Evolutionary conservation across 23 red algal genomes (phyloP).

Genomic region (Agarophyton chilense): DNA sequence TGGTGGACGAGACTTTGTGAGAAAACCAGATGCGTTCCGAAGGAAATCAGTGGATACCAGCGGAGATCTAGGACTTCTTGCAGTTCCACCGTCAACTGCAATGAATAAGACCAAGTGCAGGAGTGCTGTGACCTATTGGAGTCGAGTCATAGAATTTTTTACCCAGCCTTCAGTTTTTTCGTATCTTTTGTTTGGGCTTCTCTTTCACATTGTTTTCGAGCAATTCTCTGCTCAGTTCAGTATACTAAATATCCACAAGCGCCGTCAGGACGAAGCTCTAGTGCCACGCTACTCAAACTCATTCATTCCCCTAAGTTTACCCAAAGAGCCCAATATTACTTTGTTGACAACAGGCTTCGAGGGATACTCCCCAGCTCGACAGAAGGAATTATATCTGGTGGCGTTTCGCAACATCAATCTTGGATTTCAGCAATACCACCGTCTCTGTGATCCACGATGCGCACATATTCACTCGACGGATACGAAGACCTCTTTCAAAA

Average conservation of each 20-base stretch:
- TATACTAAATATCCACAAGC: neutral
- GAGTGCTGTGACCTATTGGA: neutral
- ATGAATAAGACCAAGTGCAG: neutral
- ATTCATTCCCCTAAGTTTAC: neutral
- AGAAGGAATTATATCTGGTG: neutral
- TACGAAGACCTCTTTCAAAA: neutral
- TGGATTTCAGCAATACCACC: neutral
- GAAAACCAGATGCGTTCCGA: neutral
- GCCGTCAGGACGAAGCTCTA: neutral
- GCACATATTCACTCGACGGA: neutral
- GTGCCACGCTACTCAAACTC: neutral
- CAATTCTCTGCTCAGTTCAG: neutral
- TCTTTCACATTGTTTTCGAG: neutral
- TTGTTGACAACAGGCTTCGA: neutral
- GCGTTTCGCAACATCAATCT: conserved; percentile 6
- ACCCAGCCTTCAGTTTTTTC: neutral
- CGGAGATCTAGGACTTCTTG: neutral
- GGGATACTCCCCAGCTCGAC: neutral
- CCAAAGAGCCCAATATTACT: neutral
- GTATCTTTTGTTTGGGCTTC: neutral
- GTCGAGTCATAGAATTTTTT: neutral
- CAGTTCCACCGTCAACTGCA: neutral
- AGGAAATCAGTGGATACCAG: neutral
- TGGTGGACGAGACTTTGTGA: neutral
- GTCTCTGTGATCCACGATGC: neutral